These are phyloP conservation scores for Ustilaginoidea virens DNA, from an alignment of 2,329 filamentous ascomycete genomes.

Conservation along the genomic window DNA sequence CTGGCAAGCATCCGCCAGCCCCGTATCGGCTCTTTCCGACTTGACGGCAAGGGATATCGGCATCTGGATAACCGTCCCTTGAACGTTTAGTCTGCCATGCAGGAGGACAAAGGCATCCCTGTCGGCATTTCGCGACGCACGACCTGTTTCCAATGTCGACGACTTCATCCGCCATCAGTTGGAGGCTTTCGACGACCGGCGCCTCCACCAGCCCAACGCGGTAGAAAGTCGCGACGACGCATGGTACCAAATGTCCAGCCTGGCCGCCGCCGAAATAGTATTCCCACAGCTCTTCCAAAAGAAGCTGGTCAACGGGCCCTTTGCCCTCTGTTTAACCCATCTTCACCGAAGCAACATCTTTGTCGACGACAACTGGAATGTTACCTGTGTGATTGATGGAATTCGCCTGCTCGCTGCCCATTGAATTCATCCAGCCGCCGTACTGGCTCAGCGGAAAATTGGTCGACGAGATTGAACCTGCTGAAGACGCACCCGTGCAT, in stretches of 20 bases:
- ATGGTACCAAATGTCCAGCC: slow-evolving; percentile 7
- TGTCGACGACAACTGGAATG: slow-evolving; percentile 18
- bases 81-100: slow-evolving; percentile 4
- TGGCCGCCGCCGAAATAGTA: slow-evolving; percentile 5
- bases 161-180: slow-evolving; percentile 7
- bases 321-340: slow-evolving; percentile 14
- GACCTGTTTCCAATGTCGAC: slow-evolving; percentile 6
- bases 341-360: slow-evolving; percentile 19
- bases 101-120: slow-evolving; percentile 8
- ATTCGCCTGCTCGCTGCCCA: slow-evolving; percentile 15
- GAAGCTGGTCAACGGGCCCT: slow-evolving; percentile 11
- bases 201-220: slow-evolving; percentile 8
- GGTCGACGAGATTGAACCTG: slow-evolving; percentile 2
- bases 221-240: slow-evolving; percentile 6
- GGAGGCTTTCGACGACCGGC: slow-evolving; percentile 7
- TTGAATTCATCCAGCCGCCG: slow-evolving; percentile 10
- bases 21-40: slow-evolving; percentile 13
- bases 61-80: slow-evolving; percentile 11
- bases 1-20: slow-evolving; percentile 14
- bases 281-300: slow-evolving; percentile 9
- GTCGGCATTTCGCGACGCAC: slow-evolving; percentile 4
- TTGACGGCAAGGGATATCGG: slow-evolving; percentile 15
- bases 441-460: slow-evolving; percentile 17
- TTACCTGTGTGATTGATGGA: slow-evolving; percentile 18
- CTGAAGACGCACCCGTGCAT: slow-evolving; percentile 3